These are phyloP conservation scores for Fusarium sp. DNA, from an alignment of 2,329 filamentous ascomycete genomes.

Conservation along the genomic window DNA sequence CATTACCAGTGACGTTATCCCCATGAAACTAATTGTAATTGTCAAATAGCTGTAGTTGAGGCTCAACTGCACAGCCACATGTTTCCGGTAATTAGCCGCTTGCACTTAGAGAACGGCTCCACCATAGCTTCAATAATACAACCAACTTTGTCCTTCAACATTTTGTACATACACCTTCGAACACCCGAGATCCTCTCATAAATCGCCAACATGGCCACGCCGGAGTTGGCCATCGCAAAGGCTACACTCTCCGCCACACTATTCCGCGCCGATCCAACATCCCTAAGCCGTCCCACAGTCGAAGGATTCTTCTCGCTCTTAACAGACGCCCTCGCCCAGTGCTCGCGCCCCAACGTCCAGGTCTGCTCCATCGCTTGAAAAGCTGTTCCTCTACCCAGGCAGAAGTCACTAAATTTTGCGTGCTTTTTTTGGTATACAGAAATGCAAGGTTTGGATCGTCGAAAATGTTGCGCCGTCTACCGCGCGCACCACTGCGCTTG, in stretches of 20 bases:
- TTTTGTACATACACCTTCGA: neutral
- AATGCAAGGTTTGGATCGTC: slow-evolving; percentile 88
- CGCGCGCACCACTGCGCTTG: slow-evolving; percentile 73
- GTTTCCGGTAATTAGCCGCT: slow-evolving; percentile 34
- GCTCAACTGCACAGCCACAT: slow-evolving; percentile 24
- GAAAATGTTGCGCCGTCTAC: slow-evolving; percentile 76
- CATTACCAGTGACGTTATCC: slow-evolving; percentile 13
- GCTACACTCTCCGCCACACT: slow-evolving; percentile 81
- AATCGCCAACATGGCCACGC: slow-evolving; percentile 67
- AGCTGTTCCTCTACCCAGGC: slow-evolving; percentile 42
- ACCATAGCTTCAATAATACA: slow-evolving; percentile 27
- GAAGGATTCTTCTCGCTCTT: slow-evolving; percentile 75
- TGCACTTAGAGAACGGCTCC: slow-evolving; percentile 17
- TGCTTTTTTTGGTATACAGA: slow-evolving; percentile 65
- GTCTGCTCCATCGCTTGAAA: slow-evolving; percentile 70
- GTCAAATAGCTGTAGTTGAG: neutral
- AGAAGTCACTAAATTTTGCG: slow-evolving; percentile 48
- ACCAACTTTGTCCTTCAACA: slow-evolving; percentile 22
- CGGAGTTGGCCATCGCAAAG: slow-evolving; percentile 81
- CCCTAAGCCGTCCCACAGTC: slow-evolving; percentile 76
- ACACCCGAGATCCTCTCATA: neutral
- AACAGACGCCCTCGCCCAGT: slow-evolving; percentile 73
- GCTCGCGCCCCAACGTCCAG: slow-evolving; percentile 87
- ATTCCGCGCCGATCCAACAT: slow-evolving; percentile 78
- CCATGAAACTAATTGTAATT: slow-evolving; percentile 1